Base-by-base conservation (phyloP, 495 filamentous ascomycete genomes). In the Aspergillus avenaceus region DNA sequence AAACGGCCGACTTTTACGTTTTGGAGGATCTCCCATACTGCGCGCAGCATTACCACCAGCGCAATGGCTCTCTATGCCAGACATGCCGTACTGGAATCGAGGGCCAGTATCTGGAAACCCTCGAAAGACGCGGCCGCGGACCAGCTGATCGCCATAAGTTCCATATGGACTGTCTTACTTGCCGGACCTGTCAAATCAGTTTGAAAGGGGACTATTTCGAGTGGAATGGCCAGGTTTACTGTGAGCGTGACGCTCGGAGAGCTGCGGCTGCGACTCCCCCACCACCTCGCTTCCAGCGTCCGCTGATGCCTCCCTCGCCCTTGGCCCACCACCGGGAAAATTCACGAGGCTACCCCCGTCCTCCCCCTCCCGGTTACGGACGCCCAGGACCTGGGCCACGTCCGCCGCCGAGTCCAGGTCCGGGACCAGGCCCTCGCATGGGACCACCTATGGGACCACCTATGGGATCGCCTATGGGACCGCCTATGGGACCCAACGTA, bases 1-100 rank as follows among this genome's bases (percentile, higher is more conserved):
- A 83, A 38, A 92, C 91, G 0, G 78, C 88, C 2, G 91, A 93
- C 45, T 98, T 98, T 60, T 98, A 98, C 67, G 91, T 98, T 29
- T 71, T 89, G 28, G 72, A 87, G 55, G 88, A 98, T 65, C 72
- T 82, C 8, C 93, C 93, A 3, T 96, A 88, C 72, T 98, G 93
- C 71, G 85, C 87, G 26, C 84, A 84, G 27, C 91, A 98, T 66
- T 98, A 98, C 62, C 93, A 98, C 67, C 79, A 87, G 63, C 79
- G 91, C 29, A 98, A 98, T 61, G 82, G 84, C 32, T 92, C 88
- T 18, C 65, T 96, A 0, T 98, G 93, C 62, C 76, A 77, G 1
- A 78, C 77, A 29, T 98, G 93, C 62, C 80, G 88, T 58, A 68
- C 66, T 13, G 93, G 93, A 9, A 97, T 98, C 58, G 93, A 98